Evolutionary conservation across 352 stramenopile genomes (phyloP).

Genomic region (Pythium pyrilobum): DNA sequence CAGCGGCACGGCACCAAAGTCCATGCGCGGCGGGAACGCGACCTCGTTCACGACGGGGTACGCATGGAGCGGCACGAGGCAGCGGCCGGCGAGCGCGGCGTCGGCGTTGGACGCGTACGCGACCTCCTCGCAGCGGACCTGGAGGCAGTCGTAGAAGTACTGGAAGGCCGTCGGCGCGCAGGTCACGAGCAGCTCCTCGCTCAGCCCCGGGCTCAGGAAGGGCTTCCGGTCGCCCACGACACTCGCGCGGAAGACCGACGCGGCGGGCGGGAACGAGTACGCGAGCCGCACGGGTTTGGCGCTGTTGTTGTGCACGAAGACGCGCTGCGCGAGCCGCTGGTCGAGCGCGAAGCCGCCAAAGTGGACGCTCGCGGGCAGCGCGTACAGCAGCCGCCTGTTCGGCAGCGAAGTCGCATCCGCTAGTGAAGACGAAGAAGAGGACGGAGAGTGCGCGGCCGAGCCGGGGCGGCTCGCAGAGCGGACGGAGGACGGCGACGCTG

Average conservation of each 20-base stretch:
- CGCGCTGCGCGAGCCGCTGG: slow-evolving; percentile 38
- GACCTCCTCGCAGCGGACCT: slow-evolving; percentile 68
- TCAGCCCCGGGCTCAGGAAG: slow-evolving; percentile 69
- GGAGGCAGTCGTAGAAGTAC: slow-evolving; percentile 89
- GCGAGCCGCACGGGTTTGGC: slow-evolving; percentile 63
- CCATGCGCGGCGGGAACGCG: slow-evolving; percentile 63
- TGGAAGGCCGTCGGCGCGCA: slow-evolving; percentile 72
- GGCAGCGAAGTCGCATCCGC: too few species aligned
- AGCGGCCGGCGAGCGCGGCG: slow-evolving; percentile 27
- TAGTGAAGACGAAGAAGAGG: too few species aligned
- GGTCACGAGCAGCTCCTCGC: slow-evolving; percentile 68
- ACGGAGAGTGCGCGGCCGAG: background rate
- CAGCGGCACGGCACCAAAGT: slow-evolving; percentile 73
- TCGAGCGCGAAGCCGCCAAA: slow-evolving; percentile 82
- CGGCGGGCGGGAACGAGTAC: slow-evolving; percentile 40
- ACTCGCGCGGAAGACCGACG: slow-evolving; percentile 38
- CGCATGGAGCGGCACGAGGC: slow-evolving; percentile 78
- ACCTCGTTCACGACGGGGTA: slow-evolving; percentile 85
- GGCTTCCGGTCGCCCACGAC: slow-evolving; percentile 51
- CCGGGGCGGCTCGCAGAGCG: slow-evolving; percentile 1
- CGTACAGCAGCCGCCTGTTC: slow-evolving; percentile 47
- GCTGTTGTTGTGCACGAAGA: slow-evolving; percentile 77
- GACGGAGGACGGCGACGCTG: too few species aligned
- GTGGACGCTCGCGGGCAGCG: slow-evolving; percentile 69
- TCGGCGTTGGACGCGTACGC: slow-evolving; percentile 55